Conservation (phyloP, 169 alveolate genomes). For the Cryptosporidium tyzzeri region DNA sequence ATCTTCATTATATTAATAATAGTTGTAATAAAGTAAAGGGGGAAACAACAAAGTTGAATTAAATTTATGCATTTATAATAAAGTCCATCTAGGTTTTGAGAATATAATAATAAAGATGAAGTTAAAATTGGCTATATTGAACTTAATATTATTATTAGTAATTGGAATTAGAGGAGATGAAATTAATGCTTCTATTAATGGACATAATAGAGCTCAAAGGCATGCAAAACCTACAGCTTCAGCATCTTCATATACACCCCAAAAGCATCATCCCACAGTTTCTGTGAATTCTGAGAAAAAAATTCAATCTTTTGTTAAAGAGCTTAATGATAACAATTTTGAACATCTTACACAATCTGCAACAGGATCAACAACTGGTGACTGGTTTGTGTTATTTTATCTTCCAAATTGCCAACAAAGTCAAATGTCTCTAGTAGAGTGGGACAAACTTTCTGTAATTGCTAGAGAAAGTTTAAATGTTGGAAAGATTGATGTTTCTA, state of each 20-base stretch:
- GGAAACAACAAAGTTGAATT: no score
- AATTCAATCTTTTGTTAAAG: conserved; percentile 57
- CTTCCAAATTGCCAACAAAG: conserved; percentile 63
- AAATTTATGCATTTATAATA: background rate
- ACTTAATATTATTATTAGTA: background rate
- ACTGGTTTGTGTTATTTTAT: conserved; percentile 77
- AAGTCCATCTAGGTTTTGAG: background rate
- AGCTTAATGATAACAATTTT: conserved; percentile 75
- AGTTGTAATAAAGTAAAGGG: background rate
- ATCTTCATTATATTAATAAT: background rate
- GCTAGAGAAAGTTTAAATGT: conserved; percentile 49
- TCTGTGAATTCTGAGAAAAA: conserved; percentile 1
- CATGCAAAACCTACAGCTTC: background rate
- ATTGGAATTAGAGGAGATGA: conserved; percentile 1
- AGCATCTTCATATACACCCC: background rate
- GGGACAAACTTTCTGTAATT: conserved; percentile 26
- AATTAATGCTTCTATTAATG: background rate
- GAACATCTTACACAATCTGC: conserved; percentile 80
- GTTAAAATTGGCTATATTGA: background rate
- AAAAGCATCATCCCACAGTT: background rate
- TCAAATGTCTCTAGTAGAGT: conserved; percentile 34
- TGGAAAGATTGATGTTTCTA: conserved; percentile 63
- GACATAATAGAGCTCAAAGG: background rate
- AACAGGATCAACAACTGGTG: conserved; percentile 81
- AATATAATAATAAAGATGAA: background rate